phyloP scores from a whole-genome alignment of 805 yeast genomes.

The Scheffersomyces amazonensis region DNA sequence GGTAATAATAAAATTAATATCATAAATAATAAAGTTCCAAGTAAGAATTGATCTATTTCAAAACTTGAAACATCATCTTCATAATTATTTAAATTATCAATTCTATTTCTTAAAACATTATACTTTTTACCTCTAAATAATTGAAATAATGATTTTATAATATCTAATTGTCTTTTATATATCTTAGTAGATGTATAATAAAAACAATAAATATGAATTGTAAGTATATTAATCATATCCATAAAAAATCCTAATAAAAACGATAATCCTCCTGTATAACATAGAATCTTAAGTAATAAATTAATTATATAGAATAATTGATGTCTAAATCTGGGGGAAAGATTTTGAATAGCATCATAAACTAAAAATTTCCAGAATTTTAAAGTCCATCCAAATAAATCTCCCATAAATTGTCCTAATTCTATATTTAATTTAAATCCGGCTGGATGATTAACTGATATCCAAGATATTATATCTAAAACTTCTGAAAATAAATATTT shows the following conservation, averaged over 20 bases:
- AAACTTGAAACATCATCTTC: constrained; percentile 38
- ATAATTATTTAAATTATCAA: constrained; percentile 66
- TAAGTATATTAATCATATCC: constrained; percentile 61
- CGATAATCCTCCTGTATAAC: constrained; percentile 59
- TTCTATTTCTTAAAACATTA: constrained; percentile 78
- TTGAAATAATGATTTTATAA: constrained; percentile 71
- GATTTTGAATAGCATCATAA: constrained; percentile 4
- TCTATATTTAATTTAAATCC: constrained; percentile 91
- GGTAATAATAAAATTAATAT: constrained; percentile 77
- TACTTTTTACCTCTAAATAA: constrained; percentile 87
- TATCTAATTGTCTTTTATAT: constrained; percentile 69
- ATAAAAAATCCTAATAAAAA: constrained; percentile 62
- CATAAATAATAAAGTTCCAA: constrained; percentile 88
- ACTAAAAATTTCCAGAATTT: constrained; percentile 51
- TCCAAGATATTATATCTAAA: constrained; percentile 56
- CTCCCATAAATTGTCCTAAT: constrained; percentile 81
- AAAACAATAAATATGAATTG: constrained; percentile 73
- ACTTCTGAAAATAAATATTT: constrained; percentile 44
- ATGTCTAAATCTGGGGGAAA: background rate
- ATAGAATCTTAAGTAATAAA: constrained; percentile 14
- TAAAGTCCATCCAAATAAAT: constrained; percentile 80
- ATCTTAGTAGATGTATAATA: constrained; percentile 77
- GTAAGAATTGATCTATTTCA: constrained; percentile 78
- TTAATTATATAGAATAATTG: background rate
- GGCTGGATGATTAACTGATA: constrained; percentile 80